Evolutionary conservation across 768 basidiomycete species (phyloP), one percentile per base, ranked within the genome.

Genomic region (Floccularia luteovirens): DNA sequence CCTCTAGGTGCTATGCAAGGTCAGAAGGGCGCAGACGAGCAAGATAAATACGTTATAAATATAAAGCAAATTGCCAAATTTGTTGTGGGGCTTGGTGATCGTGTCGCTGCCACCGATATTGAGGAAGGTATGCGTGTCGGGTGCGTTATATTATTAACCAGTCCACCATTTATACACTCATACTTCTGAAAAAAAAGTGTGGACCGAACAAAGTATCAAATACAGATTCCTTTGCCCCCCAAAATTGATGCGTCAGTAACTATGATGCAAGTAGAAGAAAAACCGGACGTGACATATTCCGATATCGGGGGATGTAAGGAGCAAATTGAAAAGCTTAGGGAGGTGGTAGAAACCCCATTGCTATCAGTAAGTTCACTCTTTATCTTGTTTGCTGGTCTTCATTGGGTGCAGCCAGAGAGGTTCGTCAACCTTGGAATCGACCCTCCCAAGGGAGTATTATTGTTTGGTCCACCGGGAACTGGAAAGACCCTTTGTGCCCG

Each of bases 81-180:
- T 57, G 96, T 99, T 7, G 96, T 99, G 31, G 96, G 92, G 14
- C 67, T 99, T 3, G 93, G 92, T 14, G 96, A 99, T 50, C 83
- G 91, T 30, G 92, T 99, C 1, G 90, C 96, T 17, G 89, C 92
- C 8, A 96, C 94, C 2, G 96, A 99, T 66, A 92, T 99, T 39
- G 96, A 99, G 60, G 96, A 99, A 69, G 96, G 96, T n/a, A 99
- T 99, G 96, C 84, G 96, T 39, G 96, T 99, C 28, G 96, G 94
- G 94, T 97, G 56, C 56, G 89, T 68, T 12, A 10, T n/a, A 14
- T 17, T 32, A n/a, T n/a, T n/a, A n/a, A 10, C 34, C 5, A 14
- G 23, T 28, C 14, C 20, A 19, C 24, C 22, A 8, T 28, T 24
- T 20, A n/a, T 6, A 3, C 13, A 24, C 12, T 23, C 36, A 31